A percentile compares a stretch with the other conserved stretches of the same genome.
These are phyloP conservation scores for Laetiporus sulphureus DNA, from an alignment of 1,284 basidiomycete genomes.

Conservation along the genomic window DNA sequence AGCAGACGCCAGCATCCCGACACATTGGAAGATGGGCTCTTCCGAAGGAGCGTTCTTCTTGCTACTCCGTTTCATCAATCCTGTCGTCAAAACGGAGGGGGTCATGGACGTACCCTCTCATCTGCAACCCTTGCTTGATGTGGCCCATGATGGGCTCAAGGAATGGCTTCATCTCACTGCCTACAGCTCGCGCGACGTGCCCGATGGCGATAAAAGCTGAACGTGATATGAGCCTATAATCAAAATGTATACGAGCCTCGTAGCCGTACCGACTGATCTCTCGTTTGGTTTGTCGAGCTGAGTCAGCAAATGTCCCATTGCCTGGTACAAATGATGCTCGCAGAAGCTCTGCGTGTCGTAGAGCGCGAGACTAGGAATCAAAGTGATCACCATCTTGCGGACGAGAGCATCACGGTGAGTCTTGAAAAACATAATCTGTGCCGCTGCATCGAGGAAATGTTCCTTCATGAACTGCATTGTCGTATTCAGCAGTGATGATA, in stretches of 20 bases:
- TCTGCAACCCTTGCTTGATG: slow-evolving; percentile 85
- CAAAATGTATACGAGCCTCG: neutral
- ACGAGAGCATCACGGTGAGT: slow-evolving; percentile 85
- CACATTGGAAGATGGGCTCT: slow-evolving; percentile 96
- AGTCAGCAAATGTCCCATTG: slow-evolving; percentile 85
- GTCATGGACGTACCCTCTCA: slow-evolving; percentile 61
- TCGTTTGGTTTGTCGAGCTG: slow-evolving; percentile 90
- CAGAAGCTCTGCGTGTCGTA: slow-evolving; percentile 92
- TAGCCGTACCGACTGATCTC: slow-evolving; percentile 69
- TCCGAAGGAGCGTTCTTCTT: slow-evolving; percentile 93
- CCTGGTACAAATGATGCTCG: slow-evolving; percentile 83
- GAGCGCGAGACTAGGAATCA: slow-evolving; percentile 90
- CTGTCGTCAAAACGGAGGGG: slow-evolving; percentile 8
- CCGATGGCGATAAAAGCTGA: slow-evolving; percentile 94
- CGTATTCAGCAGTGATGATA: neutral
- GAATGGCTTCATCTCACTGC: slow-evolving; percentile 94
- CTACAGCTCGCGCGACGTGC: slow-evolving; percentile 88
- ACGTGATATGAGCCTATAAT: slow-evolving; percentile 7
- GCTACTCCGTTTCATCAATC: slow-evolving; percentile 38
- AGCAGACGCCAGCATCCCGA: slow-evolving; percentile 92
- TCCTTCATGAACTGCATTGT: slow-evolving; percentile 83
- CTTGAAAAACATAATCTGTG: slow-evolving; percentile 86
- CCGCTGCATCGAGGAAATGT: slow-evolving; percentile 84
- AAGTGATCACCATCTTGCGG: slow-evolving; percentile 87
- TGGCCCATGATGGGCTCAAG: slow-evolving; percentile 89